Percentiles rank a stretch among this genome's conserved stretches.
Evolutionary conservation across 139 green algal genomes (phyloP).

Genomic region (Chlamydomonas incerta): DNA sequence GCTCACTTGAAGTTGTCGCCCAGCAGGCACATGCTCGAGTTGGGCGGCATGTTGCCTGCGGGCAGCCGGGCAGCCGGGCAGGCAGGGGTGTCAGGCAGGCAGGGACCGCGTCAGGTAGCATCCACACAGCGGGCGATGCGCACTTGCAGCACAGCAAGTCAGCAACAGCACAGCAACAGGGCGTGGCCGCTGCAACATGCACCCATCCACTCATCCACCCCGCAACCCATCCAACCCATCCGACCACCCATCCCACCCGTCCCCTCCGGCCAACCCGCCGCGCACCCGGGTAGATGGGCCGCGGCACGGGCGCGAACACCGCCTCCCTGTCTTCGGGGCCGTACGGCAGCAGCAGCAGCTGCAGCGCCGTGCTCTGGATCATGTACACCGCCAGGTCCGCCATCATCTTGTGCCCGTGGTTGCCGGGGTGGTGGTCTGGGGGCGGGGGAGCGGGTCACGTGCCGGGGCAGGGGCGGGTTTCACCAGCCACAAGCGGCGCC

Average conservation of each 20-base stretch:
- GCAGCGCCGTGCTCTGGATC: constrained; percentile 8
- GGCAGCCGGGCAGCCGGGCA: not conserved
- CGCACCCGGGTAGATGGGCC: constrained; percentile 19
- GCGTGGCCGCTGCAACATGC: too few relatives aligned
- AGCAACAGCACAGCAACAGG: too few relatives aligned
- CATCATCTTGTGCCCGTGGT: constrained; percentile 37
- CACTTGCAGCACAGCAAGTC: too few relatives aligned
- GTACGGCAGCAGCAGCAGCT: constrained; percentile 24
- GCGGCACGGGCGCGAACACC: not conserved
- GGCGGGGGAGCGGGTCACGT: too few relatives aligned
- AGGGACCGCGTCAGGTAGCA: too few relatives aligned
- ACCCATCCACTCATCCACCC: not conserved
- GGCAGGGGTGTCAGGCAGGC: too few relatives aligned
- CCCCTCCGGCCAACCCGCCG: not conserved
- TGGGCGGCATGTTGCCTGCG: constrained; percentile 37
- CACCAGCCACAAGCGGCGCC: too few relatives aligned
- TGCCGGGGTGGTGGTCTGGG: constrained; percentile 26
- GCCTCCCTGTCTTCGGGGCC: not conserved
- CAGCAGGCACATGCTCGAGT: constrained; percentile 20
- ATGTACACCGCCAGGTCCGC: constrained; percentile 33
- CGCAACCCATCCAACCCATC: not conserved
- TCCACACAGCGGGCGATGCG: too few relatives aligned
- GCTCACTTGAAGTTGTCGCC: constrained; percentile 12
- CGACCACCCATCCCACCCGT: not conserved
- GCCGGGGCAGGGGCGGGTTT: too few relatives aligned